Evolutionary conservation across 495 filamentous ascomycete genomes (phyloP).

Genomic region (Podospora comata): DNA sequence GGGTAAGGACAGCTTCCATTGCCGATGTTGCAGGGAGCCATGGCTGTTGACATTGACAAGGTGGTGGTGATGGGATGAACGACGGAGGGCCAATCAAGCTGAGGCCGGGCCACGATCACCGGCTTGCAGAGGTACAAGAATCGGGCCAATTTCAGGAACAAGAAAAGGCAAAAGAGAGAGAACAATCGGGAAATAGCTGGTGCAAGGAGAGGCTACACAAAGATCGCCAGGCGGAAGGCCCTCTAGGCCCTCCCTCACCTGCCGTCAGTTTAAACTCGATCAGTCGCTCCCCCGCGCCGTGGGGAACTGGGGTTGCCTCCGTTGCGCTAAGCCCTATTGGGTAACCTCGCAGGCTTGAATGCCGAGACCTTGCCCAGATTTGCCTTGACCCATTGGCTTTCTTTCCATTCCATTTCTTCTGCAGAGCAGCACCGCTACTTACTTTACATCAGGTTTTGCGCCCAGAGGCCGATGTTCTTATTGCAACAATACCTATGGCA

Average conservation of each 20-base stretch:
- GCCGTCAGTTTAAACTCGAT: slow-evolving; percentile 27
- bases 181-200: neutral
- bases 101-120: neutral
- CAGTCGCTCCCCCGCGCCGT: slow-evolving; percentile 5
- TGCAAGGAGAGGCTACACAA: neutral
- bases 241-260: slow-evolving; percentile 8
- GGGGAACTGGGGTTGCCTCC: slow-evolving; percentile 9
- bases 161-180: neutral
- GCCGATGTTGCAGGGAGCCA: neutral
- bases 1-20: neutral
- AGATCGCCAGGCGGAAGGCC: neutral
- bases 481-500: slow-evolving; percentile 13
- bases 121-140: neutral
- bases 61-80: too few relatives aligned
- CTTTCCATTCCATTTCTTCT: too few relatives aligned
- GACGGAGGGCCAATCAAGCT: too few relatives aligned
- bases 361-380: slow-evolving; percentile 21
- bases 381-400: neutral
- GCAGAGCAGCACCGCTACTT: neutral
- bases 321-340: slow-evolving; percentile 17
- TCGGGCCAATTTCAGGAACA: neutral
- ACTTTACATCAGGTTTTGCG: neutral
- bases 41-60: neutral
- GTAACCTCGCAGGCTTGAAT: slow-evolving; percentile 23
- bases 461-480: neutral